These are phyloP conservation scores for Saccharomycopsis javanensis DNA, from an alignment of 805 yeast species.

Conservation along the genomic window DNA sequence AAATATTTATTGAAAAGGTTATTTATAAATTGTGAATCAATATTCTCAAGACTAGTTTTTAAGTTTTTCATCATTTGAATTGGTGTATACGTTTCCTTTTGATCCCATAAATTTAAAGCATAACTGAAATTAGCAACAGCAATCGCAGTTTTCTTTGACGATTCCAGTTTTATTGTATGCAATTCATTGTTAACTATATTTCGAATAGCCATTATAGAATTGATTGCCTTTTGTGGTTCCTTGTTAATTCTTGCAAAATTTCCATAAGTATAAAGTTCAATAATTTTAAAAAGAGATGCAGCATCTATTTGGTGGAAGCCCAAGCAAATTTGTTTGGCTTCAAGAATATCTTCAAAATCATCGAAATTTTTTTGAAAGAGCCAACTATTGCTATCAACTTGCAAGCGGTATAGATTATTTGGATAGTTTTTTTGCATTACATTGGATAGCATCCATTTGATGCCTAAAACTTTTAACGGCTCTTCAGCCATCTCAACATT, in stretches of 20 bases:
- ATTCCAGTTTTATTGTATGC: background rate
- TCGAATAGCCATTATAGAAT: conserved; percentile 38
- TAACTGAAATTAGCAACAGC: conserved; percentile 35
- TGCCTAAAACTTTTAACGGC: conserved; percentile 8
- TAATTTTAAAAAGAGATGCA: conserved; percentile 23
- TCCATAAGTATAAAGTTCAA: conserved; percentile 36
- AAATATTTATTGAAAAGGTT: conserved; percentile 14
- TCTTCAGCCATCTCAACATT: background rate
- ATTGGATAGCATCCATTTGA: conserved; percentile 2
- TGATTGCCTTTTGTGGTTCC: conserved; percentile 42
- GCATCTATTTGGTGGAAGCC: conserved; percentile 18
- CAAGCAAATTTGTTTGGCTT: conserved; percentile 33
- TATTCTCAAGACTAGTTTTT: conserved; percentile 9
- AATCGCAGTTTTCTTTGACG: background rate
- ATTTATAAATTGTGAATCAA: background rate
- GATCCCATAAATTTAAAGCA: conserved; percentile 59
- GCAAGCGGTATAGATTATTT: conserved; percentile 20
- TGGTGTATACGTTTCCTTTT: conserved; percentile 46
- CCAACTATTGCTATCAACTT: conserved; percentile 28
- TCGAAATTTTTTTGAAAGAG: conserved; percentile 28
- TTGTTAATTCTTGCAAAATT: conserved; percentile 30
- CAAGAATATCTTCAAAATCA: conserved; percentile 34
- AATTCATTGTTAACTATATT: conserved; percentile 23
- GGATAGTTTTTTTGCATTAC: background rate
- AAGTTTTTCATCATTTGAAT: conserved; percentile 41